Percentiles rank a stretch among this genome's conserved stretches.
Conservation (phyloP, 2,329 filamentous ascomycete genomes). For the Colletotrichum plurivorum region DNA sequence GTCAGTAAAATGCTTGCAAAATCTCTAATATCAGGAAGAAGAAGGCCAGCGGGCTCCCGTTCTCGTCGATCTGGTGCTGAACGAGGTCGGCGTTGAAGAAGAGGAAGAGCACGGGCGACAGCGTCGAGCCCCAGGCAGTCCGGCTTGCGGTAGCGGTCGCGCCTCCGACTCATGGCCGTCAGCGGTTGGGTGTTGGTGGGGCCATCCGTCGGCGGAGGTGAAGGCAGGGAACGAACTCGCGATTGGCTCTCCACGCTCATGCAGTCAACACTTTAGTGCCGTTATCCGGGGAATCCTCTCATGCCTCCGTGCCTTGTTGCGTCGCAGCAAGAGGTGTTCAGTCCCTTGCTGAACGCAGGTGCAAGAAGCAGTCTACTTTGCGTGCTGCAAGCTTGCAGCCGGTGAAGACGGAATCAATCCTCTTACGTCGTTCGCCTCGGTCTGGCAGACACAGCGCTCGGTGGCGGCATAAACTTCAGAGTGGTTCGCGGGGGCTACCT, state of each 20-base stretch:
- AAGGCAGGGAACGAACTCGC: too few relatives aligned
- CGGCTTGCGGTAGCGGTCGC: constrained; percentile 41
- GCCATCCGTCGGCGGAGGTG: too few relatives aligned
- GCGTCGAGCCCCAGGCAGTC: constrained; percentile 50
- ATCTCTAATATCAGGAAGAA: too few relatives aligned
- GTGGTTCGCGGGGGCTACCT: too few relatives aligned
- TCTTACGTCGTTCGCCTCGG: background rate
- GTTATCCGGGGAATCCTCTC: too few relatives aligned
- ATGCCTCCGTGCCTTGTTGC: too few relatives aligned
- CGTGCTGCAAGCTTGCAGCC: background rate
- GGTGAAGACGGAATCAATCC: background rate
- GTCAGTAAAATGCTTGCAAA: too few relatives aligned
- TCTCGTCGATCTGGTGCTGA: constrained; percentile 45
- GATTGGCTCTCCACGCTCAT: too few relatives aligned
- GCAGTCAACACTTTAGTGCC: constrained; percentile 7
- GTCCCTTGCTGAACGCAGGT: too few relatives aligned
- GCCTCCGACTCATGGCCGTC: constrained; percentile 41
- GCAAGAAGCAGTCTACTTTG: background rate
- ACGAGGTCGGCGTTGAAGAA: constrained; percentile 47
- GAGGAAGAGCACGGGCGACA: constrained; percentile 54
- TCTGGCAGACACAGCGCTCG: background rate
- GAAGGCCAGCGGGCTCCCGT: constrained; percentile 19
- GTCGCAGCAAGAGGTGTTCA: too few relatives aligned
- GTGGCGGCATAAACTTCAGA: too few relatives aligned
- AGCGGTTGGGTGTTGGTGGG: constrained; percentile 6